phyloP scores from a whole-genome alignment of 495 filamentous ascomycete species.

The Cercophora samala region DNA sequence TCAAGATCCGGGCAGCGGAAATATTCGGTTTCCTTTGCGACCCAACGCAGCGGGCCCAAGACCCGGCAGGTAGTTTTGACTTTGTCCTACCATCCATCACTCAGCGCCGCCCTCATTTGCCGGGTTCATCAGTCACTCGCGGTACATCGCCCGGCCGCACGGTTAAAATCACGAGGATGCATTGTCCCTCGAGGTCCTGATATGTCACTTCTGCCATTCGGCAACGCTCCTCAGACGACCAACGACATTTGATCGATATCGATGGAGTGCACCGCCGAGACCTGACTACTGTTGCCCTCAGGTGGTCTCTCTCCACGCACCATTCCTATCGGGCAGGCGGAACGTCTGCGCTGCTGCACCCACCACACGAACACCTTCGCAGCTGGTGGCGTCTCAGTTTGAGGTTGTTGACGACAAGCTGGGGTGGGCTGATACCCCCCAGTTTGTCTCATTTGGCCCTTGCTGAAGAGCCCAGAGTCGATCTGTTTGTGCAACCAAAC shows the following conservation, averaged over 20 bases:
- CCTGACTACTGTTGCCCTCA: background rate
- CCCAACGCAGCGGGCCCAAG: slow-evolving; percentile 5
- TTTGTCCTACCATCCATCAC: slow-evolving; percentile 8
- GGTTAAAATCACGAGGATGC: slow-evolving; percentile 10
- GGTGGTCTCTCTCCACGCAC: background rate
- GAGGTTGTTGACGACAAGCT: background rate
- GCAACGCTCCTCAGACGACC: background rate
- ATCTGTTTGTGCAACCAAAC: slow-evolving; percentile 26
- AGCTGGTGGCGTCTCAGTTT: slow-evolving; percentile 10
- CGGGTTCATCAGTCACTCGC: background rate
- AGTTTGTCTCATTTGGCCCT: background rate
- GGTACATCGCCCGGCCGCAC: background rate
- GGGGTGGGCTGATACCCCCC: slow-evolving; percentile 12
- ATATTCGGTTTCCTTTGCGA: slow-evolving; percentile 8
- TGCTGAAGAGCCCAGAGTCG: background rate
- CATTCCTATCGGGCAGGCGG: slow-evolving; percentile 1
- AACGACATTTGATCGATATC: slow-evolving; percentile 6
- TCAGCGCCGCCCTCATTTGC: slow-evolving; percentile 3
- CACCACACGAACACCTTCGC: slow-evolving; percentile 4
- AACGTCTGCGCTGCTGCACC: background rate
- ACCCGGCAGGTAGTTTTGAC: slow-evolving; percentile 4
- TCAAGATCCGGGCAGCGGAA: slow-evolving; percentile 3
- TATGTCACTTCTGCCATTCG: background rate
- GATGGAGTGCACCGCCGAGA: background rate
- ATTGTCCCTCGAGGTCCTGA: background rate